phyloP scores from a whole-genome alignment of 805 yeast species.

The Teunomyces cretensis region DNA sequence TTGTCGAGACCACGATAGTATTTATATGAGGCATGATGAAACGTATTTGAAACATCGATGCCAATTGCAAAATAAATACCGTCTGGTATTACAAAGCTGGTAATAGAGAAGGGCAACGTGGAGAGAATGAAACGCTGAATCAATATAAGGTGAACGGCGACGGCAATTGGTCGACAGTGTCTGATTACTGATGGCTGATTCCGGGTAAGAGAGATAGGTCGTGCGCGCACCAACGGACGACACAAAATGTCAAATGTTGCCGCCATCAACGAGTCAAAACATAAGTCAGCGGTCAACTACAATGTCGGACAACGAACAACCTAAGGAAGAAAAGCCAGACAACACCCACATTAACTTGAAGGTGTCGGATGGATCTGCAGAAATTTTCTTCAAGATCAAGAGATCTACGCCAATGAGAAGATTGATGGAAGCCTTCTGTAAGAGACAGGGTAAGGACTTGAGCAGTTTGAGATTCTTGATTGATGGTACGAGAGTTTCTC shows the following conservation, averaged over 20 bases:
- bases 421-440: slow-evolving; percentile 96
- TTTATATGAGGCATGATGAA: not conserved
- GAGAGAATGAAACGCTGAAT: too few relatives aligned
- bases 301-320: slow-evolving; percentile 24
- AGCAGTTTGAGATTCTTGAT: slow-evolving; percentile 82
- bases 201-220: not conserved
- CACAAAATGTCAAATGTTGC: not conserved
- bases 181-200: not conserved
- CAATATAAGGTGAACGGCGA: not conserved
- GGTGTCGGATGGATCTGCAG: slow-evolving; percentile 92
- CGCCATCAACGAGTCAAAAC: slow-evolving; percentile 2
- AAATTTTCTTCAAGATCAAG: slow-evolving; percentile 93
- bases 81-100: not conserved
- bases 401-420: slow-evolving; percentile 88
- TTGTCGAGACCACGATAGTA: not conserved
- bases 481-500: slow-evolving; percentile 88
- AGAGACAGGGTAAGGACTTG: slow-evolving; percentile 90
- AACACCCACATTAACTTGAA: slow-evolving; percentile 84
- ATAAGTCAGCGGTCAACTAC: slow-evolving; percentile 1
- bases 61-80: too few relatives aligned
- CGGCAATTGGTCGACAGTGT: not conserved
- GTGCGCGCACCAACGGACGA: not conserved
- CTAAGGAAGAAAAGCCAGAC: slow-evolving; percentile 48
- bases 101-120: not conserved
- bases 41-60: not conserved